These are phyloP conservation scores for Penicilliopsis zonata DNA, from an alignment of 495 filamentous ascomycete species.

Conservation along the genomic window DNA sequence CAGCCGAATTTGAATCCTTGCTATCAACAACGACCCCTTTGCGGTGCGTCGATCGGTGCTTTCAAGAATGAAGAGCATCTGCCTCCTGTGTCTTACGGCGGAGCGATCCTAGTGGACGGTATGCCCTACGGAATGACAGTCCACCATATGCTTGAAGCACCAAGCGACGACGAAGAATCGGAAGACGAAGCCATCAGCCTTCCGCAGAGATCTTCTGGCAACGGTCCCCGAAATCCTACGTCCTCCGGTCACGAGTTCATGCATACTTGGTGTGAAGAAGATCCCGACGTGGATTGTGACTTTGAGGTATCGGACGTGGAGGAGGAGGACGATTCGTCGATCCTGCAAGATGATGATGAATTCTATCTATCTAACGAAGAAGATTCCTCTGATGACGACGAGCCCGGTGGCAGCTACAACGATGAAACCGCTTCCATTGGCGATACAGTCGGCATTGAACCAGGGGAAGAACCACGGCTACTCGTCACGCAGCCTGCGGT, in stretches of 20 bases:
- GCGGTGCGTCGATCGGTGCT: slow-evolving; percentile 87
- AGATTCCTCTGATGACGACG: slow-evolving; percentile 41
- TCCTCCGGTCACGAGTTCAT: slow-evolving; percentile 13
- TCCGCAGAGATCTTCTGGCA: slow-evolving; percentile 24
- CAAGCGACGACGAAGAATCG: slow-evolving; percentile 45
- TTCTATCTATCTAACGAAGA: slow-evolving; percentile 30
- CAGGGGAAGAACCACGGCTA: slow-evolving; percentile 56
- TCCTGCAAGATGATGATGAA: slow-evolving; percentile 25
- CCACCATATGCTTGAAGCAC: slow-evolving; percentile 87
- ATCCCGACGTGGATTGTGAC: slow-evolving; percentile 24
- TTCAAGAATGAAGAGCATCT: slow-evolving; percentile 74
- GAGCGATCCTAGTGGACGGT: slow-evolving; percentile 72
- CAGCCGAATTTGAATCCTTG: slow-evolving; percentile 26
- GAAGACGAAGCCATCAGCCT: slow-evolving; percentile 17
- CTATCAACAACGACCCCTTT: slow-evolving; percentile 65
- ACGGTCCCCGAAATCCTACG: slow-evolving; percentile 14
- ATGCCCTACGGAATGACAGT: slow-evolving; percentile 86
- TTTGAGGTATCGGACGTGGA: slow-evolving; percentile 40
- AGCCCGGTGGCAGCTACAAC: too few species aligned
- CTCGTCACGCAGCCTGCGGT: slow-evolving; percentile 80
- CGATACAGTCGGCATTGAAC: slow-evolving; percentile 71
- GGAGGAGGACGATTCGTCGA: slow-evolving; percentile 24
- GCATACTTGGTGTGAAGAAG: slow-evolving; percentile 21
- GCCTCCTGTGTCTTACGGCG: slow-evolving; percentile 82
- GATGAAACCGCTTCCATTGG: slow-evolving; percentile 59